A percentile compares a stretch with the other conserved stretches of the same genome.
phyloP scores from a whole-genome alignment of 106 monocot species.

The Posidonia australis region DNA sequence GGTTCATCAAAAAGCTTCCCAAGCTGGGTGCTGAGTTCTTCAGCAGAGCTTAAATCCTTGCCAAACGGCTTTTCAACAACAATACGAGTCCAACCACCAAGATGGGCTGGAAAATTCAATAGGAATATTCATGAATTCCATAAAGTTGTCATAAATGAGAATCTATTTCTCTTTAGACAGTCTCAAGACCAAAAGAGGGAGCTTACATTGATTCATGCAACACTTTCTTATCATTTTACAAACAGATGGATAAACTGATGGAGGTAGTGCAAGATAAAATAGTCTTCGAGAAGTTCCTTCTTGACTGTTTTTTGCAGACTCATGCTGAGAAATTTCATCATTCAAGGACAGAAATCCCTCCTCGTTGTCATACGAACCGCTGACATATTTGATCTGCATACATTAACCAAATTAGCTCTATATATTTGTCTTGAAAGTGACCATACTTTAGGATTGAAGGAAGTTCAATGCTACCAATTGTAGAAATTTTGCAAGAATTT shows the following conservation, averaged over 20 bases:
- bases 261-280: constrained; percentile 95
- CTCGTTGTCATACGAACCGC: constrained; percentile 72
- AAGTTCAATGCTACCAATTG: constrained; percentile 36
- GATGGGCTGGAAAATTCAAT: constrained; percentile 41
- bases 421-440: neutral
- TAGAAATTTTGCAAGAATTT: constrained; percentile 51
- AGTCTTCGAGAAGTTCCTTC: constrained; percentile 66
- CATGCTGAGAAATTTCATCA: constrained; percentile 80
- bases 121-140: neutral
- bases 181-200: neutral
- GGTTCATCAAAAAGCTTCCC: constrained; percentile 85
- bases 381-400: constrained; percentile 92
- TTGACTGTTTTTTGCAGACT: constrained; percentile 53
- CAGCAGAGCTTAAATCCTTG: constrained; percentile 79
- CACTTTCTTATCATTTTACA: constrained; percentile 80
- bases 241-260: constrained; percentile 94
- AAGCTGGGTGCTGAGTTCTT: constrained; percentile 81
- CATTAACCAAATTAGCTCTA: neutral
- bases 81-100: constrained; percentile 87
- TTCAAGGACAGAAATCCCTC: constrained; percentile 70
- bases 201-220: constrained; percentile 87
- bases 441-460: constrained; percentile 1
- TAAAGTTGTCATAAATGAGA: neutral
- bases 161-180: neutral
- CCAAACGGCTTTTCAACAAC: constrained; percentile 99